Base-by-base conservation (phyloP, 2,329 filamentous ascomycete genomes). In the Sordariomycetes sp. region DNA sequence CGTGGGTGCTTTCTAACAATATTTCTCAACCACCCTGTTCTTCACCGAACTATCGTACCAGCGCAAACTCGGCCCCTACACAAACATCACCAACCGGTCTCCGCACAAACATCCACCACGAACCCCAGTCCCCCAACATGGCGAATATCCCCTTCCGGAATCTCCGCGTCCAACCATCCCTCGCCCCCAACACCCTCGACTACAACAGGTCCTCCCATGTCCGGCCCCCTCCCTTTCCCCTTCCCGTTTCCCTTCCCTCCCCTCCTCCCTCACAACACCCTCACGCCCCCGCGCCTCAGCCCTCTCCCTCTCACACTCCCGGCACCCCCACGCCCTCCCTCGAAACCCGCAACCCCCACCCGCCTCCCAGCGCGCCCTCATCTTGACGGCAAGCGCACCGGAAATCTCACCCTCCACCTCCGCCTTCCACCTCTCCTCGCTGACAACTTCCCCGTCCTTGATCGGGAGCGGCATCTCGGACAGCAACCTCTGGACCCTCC, bases 21-120 rank as follows among this genome's bases (percentile, higher is more conserved):
- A n/a, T n/a, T n/a, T n/a, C n/a, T n/a, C n/a, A n/a, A n/a, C n/a
- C n/a, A n/a, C n/a, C n/a, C n/a, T n/a, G n/a, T n/a, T n/a, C n/a
- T n/a, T n/a, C n/a, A n/a, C n/a, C n/a, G n/a, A n/a, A n/a, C n/a
- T n/a, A n/a, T n/a, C n/a, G n/a, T n/a, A n/a, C n/a, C n/a, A n/a
- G n/a, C n/a, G n/a, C n/a, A n/a, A n/a, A n/a, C n/a, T n/a, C n/a
- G 17, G 3, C 45, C 20, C 45, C 34, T 32, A 55, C 39, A 55
- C 24, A 32, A 55, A 51, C 54, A 55, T 55, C 36, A 55, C n/a
- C 39, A 55, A 24, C 17, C 15, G 22, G 8, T 6, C 42, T n/a
- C n/a, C n/a, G n/a, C 22, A 35, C 54, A 55, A 6, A 55, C 28
- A 34, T 55, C 54, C 39, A 55, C 54, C 42, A 48, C 42, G 20